Evolutionary conservation across 768 basidiomycete genomes (phyloP).

Genomic region (Lactarius indigo): DNA sequence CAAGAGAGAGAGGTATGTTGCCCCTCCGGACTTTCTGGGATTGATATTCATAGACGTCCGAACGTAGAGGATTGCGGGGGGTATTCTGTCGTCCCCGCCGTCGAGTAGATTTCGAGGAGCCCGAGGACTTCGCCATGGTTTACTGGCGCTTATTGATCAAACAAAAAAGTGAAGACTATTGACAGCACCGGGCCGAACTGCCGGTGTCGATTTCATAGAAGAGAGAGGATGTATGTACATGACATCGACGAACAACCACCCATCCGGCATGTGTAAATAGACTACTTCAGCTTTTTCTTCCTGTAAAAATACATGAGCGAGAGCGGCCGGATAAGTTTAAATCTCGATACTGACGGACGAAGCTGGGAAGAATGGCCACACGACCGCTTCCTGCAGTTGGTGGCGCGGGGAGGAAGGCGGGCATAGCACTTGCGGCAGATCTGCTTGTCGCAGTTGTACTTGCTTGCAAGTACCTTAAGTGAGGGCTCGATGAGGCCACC

Average conservation of each 20-base stretch:
- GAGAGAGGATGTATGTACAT: not conserved
- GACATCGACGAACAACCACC: constrained; percentile 1
- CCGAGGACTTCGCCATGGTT: constrained; percentile 1
- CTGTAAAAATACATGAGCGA: constrained; percentile 36
- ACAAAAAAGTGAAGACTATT: not conserved
- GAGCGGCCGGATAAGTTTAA: not conserved
- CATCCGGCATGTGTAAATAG: constrained; percentile 19
- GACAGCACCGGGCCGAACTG: constrained; percentile 5
- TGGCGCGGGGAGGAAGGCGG: constrained; percentile 97
- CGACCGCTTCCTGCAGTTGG: constrained; percentile 96
- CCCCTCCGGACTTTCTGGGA: constrained; percentile 48
- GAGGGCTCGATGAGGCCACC: constrained; percentile 99
- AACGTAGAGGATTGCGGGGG: constrained; percentile 24
- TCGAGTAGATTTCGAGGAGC: constrained; percentile 38
- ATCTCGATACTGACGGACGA: constrained; percentile 67
- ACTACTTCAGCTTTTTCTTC: constrained; percentile 97
- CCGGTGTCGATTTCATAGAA: not conserved
- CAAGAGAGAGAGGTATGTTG: constrained; percentile 51
- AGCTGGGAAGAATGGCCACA: constrained; percentile 91
- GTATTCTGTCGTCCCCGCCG: constrained; percentile 30
- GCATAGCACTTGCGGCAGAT: constrained; percentile 99
- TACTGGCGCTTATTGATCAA: not conserved
- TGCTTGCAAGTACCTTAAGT: constrained; percentile 92
- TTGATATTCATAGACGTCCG: constrained; percentile 66
- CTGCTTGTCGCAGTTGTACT: constrained; percentile 99